Percentiles rank a stretch among this genome's conserved stretches.
phyloP scores from a whole-genome alignment of 202 grass and related monocot species.

The Setaria viridis region DNA sequence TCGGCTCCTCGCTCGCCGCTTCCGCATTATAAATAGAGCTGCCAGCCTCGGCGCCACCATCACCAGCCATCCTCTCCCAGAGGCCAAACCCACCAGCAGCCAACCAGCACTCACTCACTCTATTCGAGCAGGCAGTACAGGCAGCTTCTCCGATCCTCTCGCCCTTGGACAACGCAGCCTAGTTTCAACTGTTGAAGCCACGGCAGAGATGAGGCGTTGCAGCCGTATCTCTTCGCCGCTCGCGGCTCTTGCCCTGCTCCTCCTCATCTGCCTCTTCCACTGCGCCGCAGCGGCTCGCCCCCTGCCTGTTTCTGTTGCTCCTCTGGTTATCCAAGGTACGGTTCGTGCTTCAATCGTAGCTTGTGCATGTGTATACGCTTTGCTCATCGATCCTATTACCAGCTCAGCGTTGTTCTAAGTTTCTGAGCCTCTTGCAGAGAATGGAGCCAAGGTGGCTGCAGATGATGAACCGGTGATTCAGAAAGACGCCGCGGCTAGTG shows the following conservation, averaged over 20 bases:
- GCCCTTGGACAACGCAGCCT: background rate
- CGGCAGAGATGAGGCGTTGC: conserved; percentile 10
- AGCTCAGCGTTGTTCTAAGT: background rate
- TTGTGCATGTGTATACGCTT: background rate
- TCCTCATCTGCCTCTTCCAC: conserved; percentile 30
- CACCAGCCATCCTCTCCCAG: too few species aligned
- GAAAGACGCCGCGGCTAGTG: background rate
- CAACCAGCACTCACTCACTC: background rate
- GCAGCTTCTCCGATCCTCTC: background rate
- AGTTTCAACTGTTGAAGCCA: background rate
- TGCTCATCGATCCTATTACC: too few species aligned
- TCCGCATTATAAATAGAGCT: too few species aligned
- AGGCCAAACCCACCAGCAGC: background rate
- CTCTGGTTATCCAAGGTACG: conserved; percentile 20
- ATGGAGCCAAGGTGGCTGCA: background rate
- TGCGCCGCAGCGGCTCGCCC: conserved; percentile 31
- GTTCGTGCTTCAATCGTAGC: background rate
- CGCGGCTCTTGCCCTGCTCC: conserved; percentile 25
- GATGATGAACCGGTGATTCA: background rate
- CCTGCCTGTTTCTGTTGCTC: background rate
- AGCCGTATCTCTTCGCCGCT: background rate
- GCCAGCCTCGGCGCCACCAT: too few species aligned
- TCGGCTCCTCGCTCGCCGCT: too few species aligned
- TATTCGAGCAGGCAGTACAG: background rate
- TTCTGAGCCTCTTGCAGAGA: conserved; percentile 4